A percentile compares a stretch with the other conserved stretches of the same genome.
Conservation (phyloP, 805 yeast genomes). For the Saccharomyces kudriavzevii region DNA sequence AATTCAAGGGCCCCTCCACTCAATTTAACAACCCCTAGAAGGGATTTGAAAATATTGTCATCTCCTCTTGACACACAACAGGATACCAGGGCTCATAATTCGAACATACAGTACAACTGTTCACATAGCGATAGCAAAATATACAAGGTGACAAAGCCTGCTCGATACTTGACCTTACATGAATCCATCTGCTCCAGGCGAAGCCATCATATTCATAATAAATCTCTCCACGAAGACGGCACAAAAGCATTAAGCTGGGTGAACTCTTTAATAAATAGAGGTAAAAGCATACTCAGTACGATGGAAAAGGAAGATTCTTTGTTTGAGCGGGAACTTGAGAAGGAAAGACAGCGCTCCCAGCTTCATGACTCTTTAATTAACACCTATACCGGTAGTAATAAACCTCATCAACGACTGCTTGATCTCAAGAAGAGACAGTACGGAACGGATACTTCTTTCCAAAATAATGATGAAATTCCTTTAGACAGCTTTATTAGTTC, state of each 20-base stretch:
- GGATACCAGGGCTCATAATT: background rate
- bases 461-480: conserved; percentile 9
- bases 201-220: background rate
- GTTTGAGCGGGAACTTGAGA: conserved; percentile 9
- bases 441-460: conserved; percentile 18
- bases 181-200: background rate
- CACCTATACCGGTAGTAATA: background rate
- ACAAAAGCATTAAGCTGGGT: conserved; percentile 13
- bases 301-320: conserved; percentile 10
- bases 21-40: background rate
- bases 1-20: background rate
- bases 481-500: background rate
- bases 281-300: conserved; percentile 11
- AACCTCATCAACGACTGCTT: background rate
- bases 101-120: background rate
- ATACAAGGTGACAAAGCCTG: background rate
- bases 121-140: background rate
- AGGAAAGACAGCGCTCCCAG: conserved; percentile 2
- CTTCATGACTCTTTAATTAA: conserved; percentile 2
- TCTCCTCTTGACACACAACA: background rate
- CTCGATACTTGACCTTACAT: background rate
- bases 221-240: background rate
- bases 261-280: conserved; percentile 12
- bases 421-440: conserved; percentile 1
- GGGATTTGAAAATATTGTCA: background rate